Evolutionary conservation across 768 basidiomycete genomes (phyloP).

Genomic region (Dacryopinax spathularia): DNA sequence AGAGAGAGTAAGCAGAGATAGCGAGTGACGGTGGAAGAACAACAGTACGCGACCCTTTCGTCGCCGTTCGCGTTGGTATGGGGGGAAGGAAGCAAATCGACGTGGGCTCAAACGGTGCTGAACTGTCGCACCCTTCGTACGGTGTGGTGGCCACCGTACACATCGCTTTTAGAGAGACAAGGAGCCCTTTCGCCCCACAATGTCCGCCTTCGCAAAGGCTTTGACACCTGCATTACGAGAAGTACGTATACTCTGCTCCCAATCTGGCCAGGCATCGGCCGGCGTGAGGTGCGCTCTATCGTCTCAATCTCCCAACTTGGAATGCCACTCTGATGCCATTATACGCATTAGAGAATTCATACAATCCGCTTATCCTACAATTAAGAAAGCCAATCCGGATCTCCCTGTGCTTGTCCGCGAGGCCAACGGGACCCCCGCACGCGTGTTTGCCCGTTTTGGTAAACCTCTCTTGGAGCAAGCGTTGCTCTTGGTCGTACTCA

Average conservation of each 20-base stretch:
- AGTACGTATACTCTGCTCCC: slow-evolving; percentile 66
- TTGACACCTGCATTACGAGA: slow-evolving; percentile 68
- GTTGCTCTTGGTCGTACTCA: slow-evolving; percentile 10
- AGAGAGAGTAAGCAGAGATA: too few relatives aligned
- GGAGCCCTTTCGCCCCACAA: slow-evolving; percentile 19
- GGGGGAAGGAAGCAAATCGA: background rate
- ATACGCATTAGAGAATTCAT: slow-evolving; percentile 53
- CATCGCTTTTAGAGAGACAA: background rate
- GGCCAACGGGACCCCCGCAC: slow-evolving; percentile 62
- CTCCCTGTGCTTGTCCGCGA: slow-evolving; percentile 73
- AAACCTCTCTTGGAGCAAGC: slow-evolving; percentile 23
- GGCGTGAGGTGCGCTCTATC: slow-evolving; percentile 49
- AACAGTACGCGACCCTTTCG: background rate
- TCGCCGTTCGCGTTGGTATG: background rate
- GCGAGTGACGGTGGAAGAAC: background rate
- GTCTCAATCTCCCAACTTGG: too few relatives aligned
- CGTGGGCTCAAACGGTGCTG: background rate
- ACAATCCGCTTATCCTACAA: slow-evolving; percentile 50
- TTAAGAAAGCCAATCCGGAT: slow-evolving; percentile 76
- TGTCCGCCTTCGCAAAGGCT: slow-evolving; percentile 54
- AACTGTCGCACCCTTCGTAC: too few relatives aligned
- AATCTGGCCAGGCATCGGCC: slow-evolving; percentile 57
- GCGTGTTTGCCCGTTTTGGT: slow-evolving; percentile 80
- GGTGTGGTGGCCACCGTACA: background rate
- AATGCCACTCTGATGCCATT: background rate